Evolutionary conservation across 352 stramenopile genomes (phyloP).

Genomic region (Pythium scleroteichum): DNA sequence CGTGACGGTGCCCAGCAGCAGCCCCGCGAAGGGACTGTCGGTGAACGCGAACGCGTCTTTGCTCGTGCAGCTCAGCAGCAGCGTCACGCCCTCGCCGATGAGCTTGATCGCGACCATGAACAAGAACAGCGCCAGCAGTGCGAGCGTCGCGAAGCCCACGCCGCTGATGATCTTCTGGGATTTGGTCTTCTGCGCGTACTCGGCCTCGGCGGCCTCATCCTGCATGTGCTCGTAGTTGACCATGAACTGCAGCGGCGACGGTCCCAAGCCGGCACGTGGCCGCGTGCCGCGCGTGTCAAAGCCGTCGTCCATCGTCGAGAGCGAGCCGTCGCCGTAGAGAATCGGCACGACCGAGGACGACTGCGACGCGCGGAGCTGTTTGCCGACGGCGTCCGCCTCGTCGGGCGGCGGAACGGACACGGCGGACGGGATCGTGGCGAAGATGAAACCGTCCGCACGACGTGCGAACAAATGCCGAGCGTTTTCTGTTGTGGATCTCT

Average conservation of each 20-base stretch:
- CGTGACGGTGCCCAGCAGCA: constrained; percentile 78
- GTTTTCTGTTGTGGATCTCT: too few relatives aligned
- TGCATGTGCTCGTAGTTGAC: constrained; percentile 28
- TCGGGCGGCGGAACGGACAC: background rate
- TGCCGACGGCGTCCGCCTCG: background rate
- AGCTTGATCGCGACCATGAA: constrained; percentile 83
- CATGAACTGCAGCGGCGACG: constrained; percentile 27
- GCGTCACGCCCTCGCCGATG: constrained; percentile 72
- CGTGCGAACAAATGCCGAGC: background rate
- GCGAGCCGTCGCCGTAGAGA: constrained; percentile 13
- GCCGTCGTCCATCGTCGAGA: constrained; percentile 17
- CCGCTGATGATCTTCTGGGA: constrained; percentile 2
- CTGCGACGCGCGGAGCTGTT: constrained; percentile 7
- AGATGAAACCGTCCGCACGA: background rate
- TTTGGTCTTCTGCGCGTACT: constrained; percentile 20
- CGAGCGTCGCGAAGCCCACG: constrained; percentile 20
- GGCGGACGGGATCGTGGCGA: background rate
- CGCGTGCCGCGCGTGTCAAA: background rate
- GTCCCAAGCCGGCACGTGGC: background rate
- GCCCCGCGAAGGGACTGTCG: constrained; percentile 68
- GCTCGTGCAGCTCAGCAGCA: constrained; percentile 64
- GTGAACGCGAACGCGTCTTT: constrained; percentile 73
- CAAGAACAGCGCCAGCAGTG: constrained; percentile 70
- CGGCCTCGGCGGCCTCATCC: constrained; percentile 24
- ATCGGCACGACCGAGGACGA: constrained; percentile 21